Percentiles rank a stretch among this genome's conserved stretches.
phyloP scores from a whole-genome alignment of 2,329 filamentous ascomycete genomes.

The Botryotinia calthae region DNA sequence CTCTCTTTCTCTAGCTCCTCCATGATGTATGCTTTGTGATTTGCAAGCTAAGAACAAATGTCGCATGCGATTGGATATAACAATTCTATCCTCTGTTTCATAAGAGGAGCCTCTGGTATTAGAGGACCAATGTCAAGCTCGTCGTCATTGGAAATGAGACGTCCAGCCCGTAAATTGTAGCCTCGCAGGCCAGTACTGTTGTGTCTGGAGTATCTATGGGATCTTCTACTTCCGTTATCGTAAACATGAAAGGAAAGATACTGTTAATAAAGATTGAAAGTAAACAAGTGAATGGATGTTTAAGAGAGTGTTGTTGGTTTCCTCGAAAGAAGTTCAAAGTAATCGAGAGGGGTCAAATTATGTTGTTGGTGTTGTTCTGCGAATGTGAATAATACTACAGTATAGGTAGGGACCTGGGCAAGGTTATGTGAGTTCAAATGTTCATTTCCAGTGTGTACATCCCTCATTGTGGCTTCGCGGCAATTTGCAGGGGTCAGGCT shows the following conservation, averaged over 20 bases:
- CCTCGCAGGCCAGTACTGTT: slow-evolving; percentile 13
- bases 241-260: slow-evolving; percentile 9
- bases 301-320: slow-evolving; percentile 13
- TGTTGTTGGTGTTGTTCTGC: slow-evolving; percentile 16
- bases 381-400: slow-evolving; percentile 14
- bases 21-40: slow-evolving; percentile 39
- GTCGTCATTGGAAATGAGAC: slow-evolving; percentile 21
- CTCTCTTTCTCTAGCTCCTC: slow-evolving; percentile 52
- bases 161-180: slow-evolving; percentile 12
- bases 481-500: slow-evolving; percentile 10
- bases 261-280: slow-evolving; percentile 3
- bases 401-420: no score
- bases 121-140: slow-evolving; percentile 16
- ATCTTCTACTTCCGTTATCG: slow-evolving; percentile 3
- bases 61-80: slow-evolving; percentile 10
- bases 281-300: slow-evolving; percentile 15
- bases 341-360: slow-evolving; percentile 19
- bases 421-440: background rate
- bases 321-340: background rate
- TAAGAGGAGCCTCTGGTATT: slow-evolving; percentile 19
- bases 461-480: slow-evolving; percentile 18
- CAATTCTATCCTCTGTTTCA: background rate
- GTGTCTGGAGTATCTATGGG: slow-evolving; percentile 1
- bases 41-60: background rate
- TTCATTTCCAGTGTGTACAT: slow-evolving; percentile 2